Conservation (phyloP, 768 basidiomycete genomes). For the Candolleomyces eurysporus region DNA sequence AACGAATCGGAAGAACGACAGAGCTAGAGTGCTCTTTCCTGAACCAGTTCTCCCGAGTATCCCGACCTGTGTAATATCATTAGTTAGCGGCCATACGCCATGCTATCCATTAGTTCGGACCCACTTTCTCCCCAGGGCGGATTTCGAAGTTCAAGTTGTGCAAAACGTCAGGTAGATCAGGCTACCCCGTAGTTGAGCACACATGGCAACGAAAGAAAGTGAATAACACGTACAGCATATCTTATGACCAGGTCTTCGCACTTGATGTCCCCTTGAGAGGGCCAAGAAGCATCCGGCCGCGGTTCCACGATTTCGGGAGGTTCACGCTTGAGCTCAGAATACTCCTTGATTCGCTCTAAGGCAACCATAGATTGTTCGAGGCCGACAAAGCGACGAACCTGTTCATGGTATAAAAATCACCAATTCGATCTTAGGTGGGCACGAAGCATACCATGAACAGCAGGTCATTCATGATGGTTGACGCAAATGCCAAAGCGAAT, state of each 20-base stretch:
- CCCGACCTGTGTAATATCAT: conserved; percentile 46
- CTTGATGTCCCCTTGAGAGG: conserved; percentile 61
- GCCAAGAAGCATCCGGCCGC: conserved; percentile 80
- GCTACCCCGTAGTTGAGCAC: conserved; percentile 39
- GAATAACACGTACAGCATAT: conserved; percentile 65
- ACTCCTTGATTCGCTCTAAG: conserved; percentile 89
- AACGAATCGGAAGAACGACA: conserved; percentile 86
- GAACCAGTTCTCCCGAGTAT: conserved; percentile 72
- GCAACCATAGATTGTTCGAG: conserved; percentile 93
- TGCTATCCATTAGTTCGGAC: conserved; percentile 5
- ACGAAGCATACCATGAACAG: conserved; percentile 50
- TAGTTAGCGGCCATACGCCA: conserved; percentile 27
- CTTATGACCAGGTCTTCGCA: conserved; percentile 75
- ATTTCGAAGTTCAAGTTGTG: conserved; percentile 77
- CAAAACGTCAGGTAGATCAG: conserved; percentile 83
- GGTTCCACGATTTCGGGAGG: conserved; percentile 84
- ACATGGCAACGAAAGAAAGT: neutral
- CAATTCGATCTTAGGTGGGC: neutral
- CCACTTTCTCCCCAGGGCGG: conserved; percentile 72
- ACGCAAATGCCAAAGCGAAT: conserved; percentile 83
- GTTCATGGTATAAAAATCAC: conserved; percentile 1
- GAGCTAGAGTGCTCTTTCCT: conserved; percentile 79
- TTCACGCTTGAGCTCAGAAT: conserved; percentile 75
- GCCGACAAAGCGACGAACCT: conserved; percentile 79
- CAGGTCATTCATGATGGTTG: conserved; percentile 70